Evolutionary conservation across 2,329 filamentous ascomycete species (phyloP), one percentile per base, ranked within the genome.

Genomic region (Monosporascus sp.): DNA sequence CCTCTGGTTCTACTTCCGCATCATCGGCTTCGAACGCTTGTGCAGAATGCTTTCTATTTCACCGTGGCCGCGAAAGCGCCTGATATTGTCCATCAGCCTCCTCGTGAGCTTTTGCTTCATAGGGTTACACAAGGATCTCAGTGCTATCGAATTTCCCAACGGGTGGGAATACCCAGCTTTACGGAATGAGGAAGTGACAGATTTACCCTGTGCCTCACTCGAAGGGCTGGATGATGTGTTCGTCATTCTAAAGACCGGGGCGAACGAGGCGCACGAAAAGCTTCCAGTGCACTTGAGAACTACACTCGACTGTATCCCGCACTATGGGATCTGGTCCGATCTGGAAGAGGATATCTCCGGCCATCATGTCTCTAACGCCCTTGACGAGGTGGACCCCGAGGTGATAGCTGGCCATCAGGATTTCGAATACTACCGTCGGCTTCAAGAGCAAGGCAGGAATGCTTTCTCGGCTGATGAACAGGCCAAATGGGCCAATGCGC

Each of bases 251-350:
- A 78, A 79, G 57, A 84, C 82, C 0, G 82, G 81, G 50, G 80
- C 81, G 17, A 80, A 79, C 7, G 81, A 84, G 59, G 73, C 79
- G 15, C 65, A 71, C 50, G 72, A 77, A 27, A 82, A 82, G 61
- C 72, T 84, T 2, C 79, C 80, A 1, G 66, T 74, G 3, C 80
- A 83, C 58, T 73, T 82, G 53, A 64, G 72, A 49, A 80, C 78
- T 1, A 80, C 79, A 0, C 70, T 84, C 20, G 71, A 72, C 56
- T 84, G 81, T 67, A 73, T 80, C 43, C 75, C 78, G 35, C 69
- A 82, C 63, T 78, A 76, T 50, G 73, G 77, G 49, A 76, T 85
- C 60, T 83, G 81, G 67, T 84, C 81, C 55, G 82, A 84, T 64
- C 78, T 78, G 51, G 73, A 75, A 25, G 75, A 80, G 63, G 65